Evolutionary conservation across 805 yeast species (phyloP).

Genomic region (Isabelozyma heimii): DNA sequence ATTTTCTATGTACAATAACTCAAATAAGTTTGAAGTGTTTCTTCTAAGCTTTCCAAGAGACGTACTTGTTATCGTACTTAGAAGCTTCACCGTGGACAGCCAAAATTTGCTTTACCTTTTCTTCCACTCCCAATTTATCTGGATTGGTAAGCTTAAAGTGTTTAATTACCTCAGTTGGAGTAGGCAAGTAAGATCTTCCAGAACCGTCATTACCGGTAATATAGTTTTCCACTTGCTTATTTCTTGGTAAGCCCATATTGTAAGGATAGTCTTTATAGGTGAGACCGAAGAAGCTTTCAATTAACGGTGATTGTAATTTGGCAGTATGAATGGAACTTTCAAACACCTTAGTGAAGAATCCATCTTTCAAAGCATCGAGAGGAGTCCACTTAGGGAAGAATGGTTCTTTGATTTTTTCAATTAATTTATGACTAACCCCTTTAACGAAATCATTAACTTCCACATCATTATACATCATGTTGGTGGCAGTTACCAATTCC

Average conservation of each 20-base stretch:
- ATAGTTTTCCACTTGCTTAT: slow-evolving; percentile 58
- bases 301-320: slow-evolving; percentile 32
- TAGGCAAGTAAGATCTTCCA: slow-evolving; percentile 64
- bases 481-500: slow-evolving; percentile 75
- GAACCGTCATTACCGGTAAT: slow-evolving; percentile 69
- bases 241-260: slow-evolving; percentile 78
- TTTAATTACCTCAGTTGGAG: slow-evolving; percentile 63
- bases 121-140: slow-evolving; percentile 57
- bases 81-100: slow-evolving; percentile 51
- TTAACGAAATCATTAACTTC: slow-evolving; percentile 59
- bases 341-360: slow-evolving; percentile 16
- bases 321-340: slow-evolving; percentile 17
- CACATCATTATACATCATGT: slow-evolving; percentile 57
- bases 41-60: slow-evolving; percentile 27
- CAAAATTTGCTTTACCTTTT: slow-evolving; percentile 59
- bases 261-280: slow-evolving; percentile 50
- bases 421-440: slow-evolving; percentile 62
- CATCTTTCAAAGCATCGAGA: slow-evolving; percentile 1
- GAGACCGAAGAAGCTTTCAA: slow-evolving; percentile 37
- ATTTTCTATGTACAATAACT: slow-evolving; percentile 10
- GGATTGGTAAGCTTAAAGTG: slow-evolving; percentile 54
- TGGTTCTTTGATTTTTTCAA: slow-evolving; percentile 60
- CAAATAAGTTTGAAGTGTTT: not conserved
- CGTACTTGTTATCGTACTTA: slow-evolving; percentile 40
- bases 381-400: slow-evolving; percentile 22